These are phyloP conservation scores for Russula abietina DNA, from an alignment of 768 basidiomycete genomes.

Conservation along the genomic window DNA sequence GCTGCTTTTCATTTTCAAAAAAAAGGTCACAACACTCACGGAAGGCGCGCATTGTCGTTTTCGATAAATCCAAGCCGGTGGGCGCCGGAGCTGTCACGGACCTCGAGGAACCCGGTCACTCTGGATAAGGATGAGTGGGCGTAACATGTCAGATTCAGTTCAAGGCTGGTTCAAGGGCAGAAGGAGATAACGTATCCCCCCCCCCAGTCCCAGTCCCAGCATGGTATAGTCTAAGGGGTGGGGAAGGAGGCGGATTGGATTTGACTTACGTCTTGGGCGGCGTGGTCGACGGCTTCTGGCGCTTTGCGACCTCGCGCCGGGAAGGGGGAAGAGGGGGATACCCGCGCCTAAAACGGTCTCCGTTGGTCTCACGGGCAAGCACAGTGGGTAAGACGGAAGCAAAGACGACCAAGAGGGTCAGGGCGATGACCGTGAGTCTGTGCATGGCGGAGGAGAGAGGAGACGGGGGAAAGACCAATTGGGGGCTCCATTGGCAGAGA, in stretches of 20 bases:
- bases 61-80: background rate
- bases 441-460: background rate
- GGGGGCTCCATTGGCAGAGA: background rate
- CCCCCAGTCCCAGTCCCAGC: no score
- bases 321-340: conserved; percentile 5
- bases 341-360: conserved; percentile 10
- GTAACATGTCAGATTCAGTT: background rate
- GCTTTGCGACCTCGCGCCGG: background rate
- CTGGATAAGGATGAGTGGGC: background rate
- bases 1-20: background rate
- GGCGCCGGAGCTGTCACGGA: conserved; percentile 5
- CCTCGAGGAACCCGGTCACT: background rate
- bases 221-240: no score
- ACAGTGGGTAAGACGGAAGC: conserved; percentile 3
- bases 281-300: background rate
- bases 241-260: background rate
- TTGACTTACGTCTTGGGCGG: background rate
- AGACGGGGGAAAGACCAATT: background rate
- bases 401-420: background rate
- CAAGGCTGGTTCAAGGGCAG: no score
- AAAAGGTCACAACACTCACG: conserved; percentile 2
- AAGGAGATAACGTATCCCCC: no score
- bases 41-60: background rate
- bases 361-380: conserved; percentile 8
- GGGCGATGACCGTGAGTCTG: background rate